Evolutionary conservation across 2,329 filamentous ascomycete species (phyloP).

Genomic region (Penicillium digitatum): DNA sequence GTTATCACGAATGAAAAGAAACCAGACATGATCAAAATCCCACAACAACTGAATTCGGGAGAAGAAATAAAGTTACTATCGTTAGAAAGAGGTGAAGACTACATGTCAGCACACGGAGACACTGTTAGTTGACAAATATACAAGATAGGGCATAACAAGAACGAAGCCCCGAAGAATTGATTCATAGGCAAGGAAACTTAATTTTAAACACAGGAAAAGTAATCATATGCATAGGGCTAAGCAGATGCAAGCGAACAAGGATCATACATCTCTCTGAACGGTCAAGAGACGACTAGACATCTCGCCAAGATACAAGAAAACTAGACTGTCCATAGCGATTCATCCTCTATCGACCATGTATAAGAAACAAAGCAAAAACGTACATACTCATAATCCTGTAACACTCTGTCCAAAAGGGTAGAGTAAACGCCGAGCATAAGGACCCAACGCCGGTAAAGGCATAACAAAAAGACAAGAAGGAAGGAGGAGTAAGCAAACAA

Average conservation of each 20-base stretch:
- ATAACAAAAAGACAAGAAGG: constrained; percentile 8
- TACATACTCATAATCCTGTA: constrained; percentile 24
- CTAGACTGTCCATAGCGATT: constrained; percentile 6
- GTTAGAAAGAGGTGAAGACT: background rate
- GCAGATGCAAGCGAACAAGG: background rate
- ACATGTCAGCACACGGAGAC: background rate
- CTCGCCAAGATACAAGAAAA: constrained; percentile 6
- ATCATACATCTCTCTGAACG: background rate
- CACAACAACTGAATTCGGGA: background rate
- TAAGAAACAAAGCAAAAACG: constrained; percentile 12
- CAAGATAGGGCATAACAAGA: too few species aligned
- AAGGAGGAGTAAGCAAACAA: background rate
- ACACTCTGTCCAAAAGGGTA: constrained; percentile 12
- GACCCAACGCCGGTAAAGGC: constrained; percentile 15
- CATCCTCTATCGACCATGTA: constrained; percentile 22
- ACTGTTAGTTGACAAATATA: background rate
- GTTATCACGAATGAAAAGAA: too few species aligned
- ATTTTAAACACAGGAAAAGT: background rate
- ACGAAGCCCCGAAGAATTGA: constrained; percentile 1
- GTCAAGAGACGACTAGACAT: constrained; percentile 7
- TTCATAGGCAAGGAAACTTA: constrained; percentile 12
- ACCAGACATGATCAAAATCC: too few species aligned
- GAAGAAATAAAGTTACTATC: background rate
- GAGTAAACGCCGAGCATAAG: constrained; percentile 15
- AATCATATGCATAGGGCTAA: background rate